A percentile compares a stretch with the other conserved stretches of the same genome.
These are phyloP conservation scores for Collybiopsis confluens DNA, from an alignment of 768 basidiomycete genomes.

Conservation along the genomic window DNA sequence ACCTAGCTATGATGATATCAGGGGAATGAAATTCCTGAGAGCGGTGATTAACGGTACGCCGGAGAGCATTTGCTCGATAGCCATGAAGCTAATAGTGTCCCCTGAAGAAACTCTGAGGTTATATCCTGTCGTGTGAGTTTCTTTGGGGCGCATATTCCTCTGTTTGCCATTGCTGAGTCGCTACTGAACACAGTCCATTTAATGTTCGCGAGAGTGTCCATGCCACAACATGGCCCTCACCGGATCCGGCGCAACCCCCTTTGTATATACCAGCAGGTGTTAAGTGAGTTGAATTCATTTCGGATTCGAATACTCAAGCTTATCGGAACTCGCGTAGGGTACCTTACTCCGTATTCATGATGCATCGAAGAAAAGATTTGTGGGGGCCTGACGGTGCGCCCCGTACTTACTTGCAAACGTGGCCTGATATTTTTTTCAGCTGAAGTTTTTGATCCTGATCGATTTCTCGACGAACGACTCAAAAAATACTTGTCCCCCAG, in stretches of 20 bases:
- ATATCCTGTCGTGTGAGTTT: constrained; percentile 46
- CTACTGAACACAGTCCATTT: not conserved
- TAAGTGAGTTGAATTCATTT: constrained; percentile 28
- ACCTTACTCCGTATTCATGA: constrained; percentile 54
- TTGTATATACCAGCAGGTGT: constrained; percentile 50
- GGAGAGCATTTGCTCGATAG: not conserved
- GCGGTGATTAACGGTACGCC: constrained; percentile 60
- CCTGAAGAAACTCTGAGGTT: constrained; percentile 50
- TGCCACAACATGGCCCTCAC: constrained; percentile 43
- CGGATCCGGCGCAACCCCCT: constrained; percentile 41
- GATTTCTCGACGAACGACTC: constrained; percentile 62
- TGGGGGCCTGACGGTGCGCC: constrained; percentile 68
- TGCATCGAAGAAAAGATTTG: constrained; percentile 62
- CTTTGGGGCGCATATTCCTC: not conserved
- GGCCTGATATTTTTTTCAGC: constrained; percentile 30
- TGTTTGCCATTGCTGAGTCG: not conserved
- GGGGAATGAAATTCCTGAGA: constrained; percentile 58
- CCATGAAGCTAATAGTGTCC: not conserved
- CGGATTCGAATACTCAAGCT: not conserved
- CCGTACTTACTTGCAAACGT: not conserved
- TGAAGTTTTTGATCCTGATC: constrained; percentile 65
- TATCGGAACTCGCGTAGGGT: constrained; percentile 22
- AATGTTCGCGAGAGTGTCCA: constrained; percentile 38
- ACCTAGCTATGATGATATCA: constrained; percentile 54
- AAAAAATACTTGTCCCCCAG: constrained; percentile 59